Percentiles rank a stretch among this genome's conserved stretches.
phyloP scores from a whole-genome alignment of 331 rosid species.

The Malus hybrid region DNA sequence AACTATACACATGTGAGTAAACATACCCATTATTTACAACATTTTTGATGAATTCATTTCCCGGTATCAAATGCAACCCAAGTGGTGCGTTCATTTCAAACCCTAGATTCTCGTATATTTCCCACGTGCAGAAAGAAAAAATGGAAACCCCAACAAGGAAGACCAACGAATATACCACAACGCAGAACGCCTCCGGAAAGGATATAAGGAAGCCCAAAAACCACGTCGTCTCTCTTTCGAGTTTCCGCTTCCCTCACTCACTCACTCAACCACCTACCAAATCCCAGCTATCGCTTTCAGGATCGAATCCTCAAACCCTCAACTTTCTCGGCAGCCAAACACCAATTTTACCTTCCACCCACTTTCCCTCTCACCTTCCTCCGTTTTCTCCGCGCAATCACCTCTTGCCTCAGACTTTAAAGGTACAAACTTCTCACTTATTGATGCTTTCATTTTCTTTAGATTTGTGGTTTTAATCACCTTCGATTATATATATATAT shows the following conservation, averaged over 20 bases:
- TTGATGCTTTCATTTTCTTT: not conserved
- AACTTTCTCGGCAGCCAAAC: conserved; percentile 2
- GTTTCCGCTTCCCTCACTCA: conserved; percentile 1
- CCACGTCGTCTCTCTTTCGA: not conserved
- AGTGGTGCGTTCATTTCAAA: too few relatives aligned
- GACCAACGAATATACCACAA: not conserved
- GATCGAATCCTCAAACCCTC: not conserved
- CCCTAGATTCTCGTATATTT: too few relatives aligned
- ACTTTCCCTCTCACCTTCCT: not conserved
- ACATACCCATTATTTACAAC: too few relatives aligned
- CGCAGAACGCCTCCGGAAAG: not conserved
- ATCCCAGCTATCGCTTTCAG: not conserved
- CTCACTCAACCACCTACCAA: not conserved
- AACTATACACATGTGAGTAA: too few relatives aligned
- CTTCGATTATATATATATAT: not conserved
- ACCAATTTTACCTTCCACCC: not conserved
- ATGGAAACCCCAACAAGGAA: not conserved
- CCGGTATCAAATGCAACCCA: too few relatives aligned
- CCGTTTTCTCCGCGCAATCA: not conserved
- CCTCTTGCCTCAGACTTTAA: not conserved
- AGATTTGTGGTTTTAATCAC: not conserved
- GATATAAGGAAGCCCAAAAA: not conserved
- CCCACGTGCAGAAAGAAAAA: conserved; percentile 8
- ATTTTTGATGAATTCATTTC: too few relatives aligned
- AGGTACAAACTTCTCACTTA: not conserved